These are phyloP conservation scores for Penicillium sp. DNA, from an alignment of 2,329 filamentous ascomycete genomes.

Conservation along the genomic window DNA sequence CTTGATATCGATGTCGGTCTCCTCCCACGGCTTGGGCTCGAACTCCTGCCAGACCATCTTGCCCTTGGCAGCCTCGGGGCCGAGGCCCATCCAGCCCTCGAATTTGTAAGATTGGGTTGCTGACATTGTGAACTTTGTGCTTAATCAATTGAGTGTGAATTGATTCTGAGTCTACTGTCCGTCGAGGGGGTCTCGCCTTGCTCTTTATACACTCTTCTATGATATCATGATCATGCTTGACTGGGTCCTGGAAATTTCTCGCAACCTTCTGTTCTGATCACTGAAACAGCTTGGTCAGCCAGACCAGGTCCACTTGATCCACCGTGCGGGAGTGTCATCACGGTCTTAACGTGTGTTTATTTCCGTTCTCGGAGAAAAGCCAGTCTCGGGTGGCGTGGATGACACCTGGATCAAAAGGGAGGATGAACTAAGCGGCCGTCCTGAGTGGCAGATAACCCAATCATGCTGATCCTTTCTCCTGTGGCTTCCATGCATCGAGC, in stretches of 20 bases:
- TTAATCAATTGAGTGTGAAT: background rate
- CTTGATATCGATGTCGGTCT: slow-evolving; percentile 63
- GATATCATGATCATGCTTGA: background rate
- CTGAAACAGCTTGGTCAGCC: background rate
- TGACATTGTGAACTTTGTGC: slow-evolving; percentile 17
- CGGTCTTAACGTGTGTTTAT: slow-evolving; percentile 9
- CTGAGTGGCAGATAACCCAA: background rate
- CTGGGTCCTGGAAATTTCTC: slow-evolving; percentile 1
- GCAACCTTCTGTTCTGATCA: background rate
- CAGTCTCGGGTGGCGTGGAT: background rate
- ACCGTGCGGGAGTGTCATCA: slow-evolving; percentile 5
- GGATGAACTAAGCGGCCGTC: background rate
- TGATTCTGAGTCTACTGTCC: background rate
- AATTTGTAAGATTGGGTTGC: slow-evolving; percentile 48
- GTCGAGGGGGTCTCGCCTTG: background rate
- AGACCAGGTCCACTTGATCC: slow-evolving; percentile 3
- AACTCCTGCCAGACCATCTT: slow-evolving; percentile 56
- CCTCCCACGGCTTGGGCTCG: slow-evolving; percentile 63
- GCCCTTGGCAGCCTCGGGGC: slow-evolving; percentile 49
- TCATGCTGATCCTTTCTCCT: background rate
- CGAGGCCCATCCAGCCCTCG: slow-evolving; percentile 56
- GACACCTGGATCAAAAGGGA: background rate
- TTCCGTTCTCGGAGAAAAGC: slow-evolving; percentile 1
- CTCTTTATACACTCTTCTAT: slow-evolving; percentile 1
- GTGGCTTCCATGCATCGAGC: background rate